phyloP scores from a whole-genome alignment of 2,329 filamentous ascomycete genomes.

The Cordyceps fumosorosea region DNA sequence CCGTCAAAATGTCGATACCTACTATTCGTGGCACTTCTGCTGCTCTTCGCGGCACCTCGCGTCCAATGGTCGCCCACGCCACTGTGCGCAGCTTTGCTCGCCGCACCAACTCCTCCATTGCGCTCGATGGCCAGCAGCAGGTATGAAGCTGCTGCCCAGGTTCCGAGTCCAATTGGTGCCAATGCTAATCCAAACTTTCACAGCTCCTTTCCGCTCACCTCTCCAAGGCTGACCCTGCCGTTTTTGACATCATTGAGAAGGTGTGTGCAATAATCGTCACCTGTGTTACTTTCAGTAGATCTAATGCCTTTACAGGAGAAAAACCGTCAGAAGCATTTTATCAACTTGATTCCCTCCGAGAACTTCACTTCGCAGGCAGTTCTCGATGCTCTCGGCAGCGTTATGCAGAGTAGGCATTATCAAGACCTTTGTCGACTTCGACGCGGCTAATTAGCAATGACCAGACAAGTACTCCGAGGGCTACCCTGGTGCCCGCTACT shows the following conservation, averaged over 20 bases:
- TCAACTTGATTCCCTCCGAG: slow-evolving; percentile 93
- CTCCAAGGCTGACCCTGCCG: slow-evolving; percentile 75
- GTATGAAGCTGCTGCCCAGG: slow-evolving; percentile 30
- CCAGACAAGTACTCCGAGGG: slow-evolving; percentile 97
- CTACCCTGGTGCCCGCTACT: slow-evolving; percentile 93
- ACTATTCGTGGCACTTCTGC: slow-evolving; percentile 42
- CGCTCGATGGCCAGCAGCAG: slow-evolving; percentile 53
- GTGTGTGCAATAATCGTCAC: slow-evolving; percentile 39
- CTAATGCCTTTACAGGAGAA: slow-evolving; percentile 62
- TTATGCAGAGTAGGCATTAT: slow-evolving; percentile 73
- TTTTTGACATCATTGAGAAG: slow-evolving; percentile 87
- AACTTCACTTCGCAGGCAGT: slow-evolving; percentile 94
- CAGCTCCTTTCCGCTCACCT: slow-evolving; percentile 76
- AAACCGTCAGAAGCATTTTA: slow-evolving; percentile 92
- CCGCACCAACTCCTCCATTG: slow-evolving; percentile 39
- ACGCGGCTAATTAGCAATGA: slow-evolving; percentile 24
- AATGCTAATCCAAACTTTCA: neutral
- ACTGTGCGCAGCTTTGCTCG: slow-evolving; percentile 22
- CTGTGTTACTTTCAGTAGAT: neutral
- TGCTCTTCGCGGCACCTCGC: slow-evolving; percentile 37
- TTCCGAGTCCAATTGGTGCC: slow-evolving; percentile 7
- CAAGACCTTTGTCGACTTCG: slow-evolving; percentile 10
- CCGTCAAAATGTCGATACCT: slow-evolving; percentile 38
- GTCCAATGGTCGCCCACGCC: slow-evolving; percentile 20
- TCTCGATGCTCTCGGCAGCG: slow-evolving; percentile 82